Evolutionary conservation across 2,329 filamentous ascomycete species (phyloP), one percentile per base, ranked within the genome.

Genomic region (Pezicula radicicola): DNA sequence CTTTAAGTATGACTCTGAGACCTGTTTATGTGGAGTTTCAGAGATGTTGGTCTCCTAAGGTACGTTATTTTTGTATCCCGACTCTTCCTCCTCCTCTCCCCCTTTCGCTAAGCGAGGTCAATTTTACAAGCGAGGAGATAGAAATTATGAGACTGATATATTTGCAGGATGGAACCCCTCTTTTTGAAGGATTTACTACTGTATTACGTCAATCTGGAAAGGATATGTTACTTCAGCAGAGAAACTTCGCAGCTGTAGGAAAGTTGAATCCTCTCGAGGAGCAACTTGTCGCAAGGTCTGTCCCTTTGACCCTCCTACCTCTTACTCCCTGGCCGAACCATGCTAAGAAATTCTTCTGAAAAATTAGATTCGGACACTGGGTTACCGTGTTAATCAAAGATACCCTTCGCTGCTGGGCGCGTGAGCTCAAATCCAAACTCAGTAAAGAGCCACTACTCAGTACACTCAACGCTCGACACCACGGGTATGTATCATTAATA

Each of bases 401-500:
- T 4, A 30, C 35, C 16, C 19, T 57, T 2, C 41, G 18, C 27
- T 15, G 15, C 10, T 58, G 54, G 55, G n/a, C 39, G 3, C 18
- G 6, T 13, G 27, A 35, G 2, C 41, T 57, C 41, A 8, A 49
- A 33, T 13, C 16, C 8, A 30, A 21, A n/a, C 42, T 45, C 9
- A 10, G 19, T n/a, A 18, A 47, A 15, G 46, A 49, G 13, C 30
- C 30, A 27, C 28, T n/a, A 16, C 39, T 48, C 8, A 16, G 46
- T 9, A 44, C 47, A 15, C 52, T 58, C 42, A 47, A 53, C 4
- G 40, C 53, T 1, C 21, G 15, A 15, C 46, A 52, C 12, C 53
- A 59, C 27, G 52, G 53, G 12, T 41, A 55, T 4, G 19, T 21
- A 6, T 21, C n/a, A 9, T 19, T 55, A 3, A 54, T 61, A 27